Evolutionary conservation across 441 rosid genomes (phyloP), one percentile per base, ranked within the genome.

Genomic region (Arabidopsis hybrid): DNA sequence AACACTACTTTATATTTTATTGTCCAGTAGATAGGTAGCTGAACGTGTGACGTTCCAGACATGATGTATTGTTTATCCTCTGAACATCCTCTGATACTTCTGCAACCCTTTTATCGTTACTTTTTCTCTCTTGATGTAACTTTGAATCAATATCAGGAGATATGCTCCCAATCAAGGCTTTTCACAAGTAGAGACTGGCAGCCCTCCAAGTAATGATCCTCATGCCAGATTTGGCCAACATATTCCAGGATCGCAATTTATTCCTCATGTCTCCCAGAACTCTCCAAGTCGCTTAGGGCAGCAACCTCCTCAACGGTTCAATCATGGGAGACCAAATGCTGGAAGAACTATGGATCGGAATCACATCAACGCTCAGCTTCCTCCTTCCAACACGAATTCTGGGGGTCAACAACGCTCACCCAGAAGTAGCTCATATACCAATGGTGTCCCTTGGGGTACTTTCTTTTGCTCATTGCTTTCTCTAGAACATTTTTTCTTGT

Each of bases 271-370:
- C 65, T 58, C 92, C 6, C 96, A 90, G 76, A 96, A 86, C 84
- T 83, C 93, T 71, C 95, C 92, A 6, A 96, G 99, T 80, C 97
- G 98, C 47, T 88, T 96, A 72, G 91, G 98, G 65, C 99, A 96
- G 75, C 97, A 85, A 76, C 87, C 86, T 74, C 78, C 75, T 60
- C 96, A 79, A 32, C 85, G 86, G 73, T 76, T 49, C 73, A 83
- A 83, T 67, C 84, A 89, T 40, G 93, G 88, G 72, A 90, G 97
- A 77, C 68, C 88, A 60, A 59, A 77, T 57, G 71, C 80, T 70
- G 86, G 64, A 74, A 80, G 86, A 70, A 84, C 86, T 60, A 75
- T 83, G 17, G 98, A 91, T 57, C 87, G 93, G 97, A 89, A 85
- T 85, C 88, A 89, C 64, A 73, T 82, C 70, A 89, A 83, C 76